A percentile compares a stretch with the other conserved stretches of the same genome.
phyloP scores from a whole-genome alignment of 768 basidiomycete genomes.

The Trametes cinnabarina region DNA sequence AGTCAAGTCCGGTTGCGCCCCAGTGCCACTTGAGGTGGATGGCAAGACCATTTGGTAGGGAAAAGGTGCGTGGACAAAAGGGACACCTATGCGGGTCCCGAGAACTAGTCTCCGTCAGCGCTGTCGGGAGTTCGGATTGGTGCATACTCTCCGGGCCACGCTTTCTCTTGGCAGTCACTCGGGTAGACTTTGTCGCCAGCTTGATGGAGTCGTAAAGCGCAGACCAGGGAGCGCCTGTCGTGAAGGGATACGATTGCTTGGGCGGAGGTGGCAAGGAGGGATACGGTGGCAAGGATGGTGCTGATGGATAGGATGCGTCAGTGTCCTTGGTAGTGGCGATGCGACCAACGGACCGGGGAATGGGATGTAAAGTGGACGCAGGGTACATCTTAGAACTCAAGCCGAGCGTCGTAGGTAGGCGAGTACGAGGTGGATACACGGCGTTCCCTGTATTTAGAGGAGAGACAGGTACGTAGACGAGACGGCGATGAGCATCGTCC shows the following conservation, averaged over 20 bases:
- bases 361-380: too few species aligned
- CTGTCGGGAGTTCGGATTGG: too few species aligned
- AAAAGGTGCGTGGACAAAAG: constrained; percentile 18
- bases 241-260: neutral
- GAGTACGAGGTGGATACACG: too few species aligned
- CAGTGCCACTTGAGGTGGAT: constrained; percentile 25
- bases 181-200: neutral
- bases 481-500: too few species aligned
- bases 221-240: neutral
- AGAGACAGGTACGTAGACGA: too few species aligned
- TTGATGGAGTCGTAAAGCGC: constrained; percentile 2
- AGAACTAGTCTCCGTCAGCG: too few species aligned
- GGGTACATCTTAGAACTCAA: too few species aligned
- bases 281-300: neutral
- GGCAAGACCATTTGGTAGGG: constrained; percentile 16
- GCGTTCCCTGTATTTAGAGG: too few species aligned
- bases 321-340: too few species aligned
- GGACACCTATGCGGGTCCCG: constrained; percentile 9
- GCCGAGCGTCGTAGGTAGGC: too few species aligned
- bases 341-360: too few species aligned
- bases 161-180: neutral
- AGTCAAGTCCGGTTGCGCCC: constrained; percentile 14
- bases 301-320: neutral
- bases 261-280: neutral
- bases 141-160: too few species aligned